These are phyloP conservation scores for Kluyveromyces siamensis DNA, from an alignment of 805 yeast genomes.

Conservation along the genomic window DNA sequence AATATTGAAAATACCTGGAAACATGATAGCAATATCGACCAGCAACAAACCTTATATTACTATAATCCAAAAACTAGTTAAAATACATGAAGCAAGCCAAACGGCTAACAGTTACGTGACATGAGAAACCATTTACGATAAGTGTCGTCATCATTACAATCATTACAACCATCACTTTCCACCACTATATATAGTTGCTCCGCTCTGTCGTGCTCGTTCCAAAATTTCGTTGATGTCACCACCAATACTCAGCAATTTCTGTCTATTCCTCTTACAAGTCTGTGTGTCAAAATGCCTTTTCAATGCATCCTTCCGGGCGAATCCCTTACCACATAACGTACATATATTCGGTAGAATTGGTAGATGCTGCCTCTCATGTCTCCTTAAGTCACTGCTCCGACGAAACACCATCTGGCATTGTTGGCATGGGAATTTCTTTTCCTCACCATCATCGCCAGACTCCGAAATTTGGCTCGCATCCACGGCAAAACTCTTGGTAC, in stretches of 20 bases:
- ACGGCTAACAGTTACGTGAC: no score
- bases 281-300: constrained; percentile 67
- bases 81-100: neutral
- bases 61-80: neutral
- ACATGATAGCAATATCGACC: neutral
- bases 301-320: constrained; percentile 75
- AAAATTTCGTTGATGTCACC: constrained; percentile 30
- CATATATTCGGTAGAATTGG: constrained; percentile 67
- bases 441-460: constrained; percentile 4
- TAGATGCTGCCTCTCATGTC: constrained; percentile 70
- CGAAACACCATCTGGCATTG: constrained; percentile 57
- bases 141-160: neutral
- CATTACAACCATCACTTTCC: neutral
- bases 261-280: constrained; percentile 67
- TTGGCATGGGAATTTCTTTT: constrained; percentile 44
- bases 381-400: constrained; percentile 58
- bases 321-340: constrained; percentile 69
- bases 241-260: constrained; percentile 35
- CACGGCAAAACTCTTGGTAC: neutral
- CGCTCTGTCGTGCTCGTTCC: constrained; percentile 21
- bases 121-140: no score
- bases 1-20: neutral
- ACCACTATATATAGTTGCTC: constrained; percentile 15
- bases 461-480: neutral
- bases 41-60: neutral